Conservation (phyloP, 805 yeast species). For the Limtongozyma cylindracea region DNA sequence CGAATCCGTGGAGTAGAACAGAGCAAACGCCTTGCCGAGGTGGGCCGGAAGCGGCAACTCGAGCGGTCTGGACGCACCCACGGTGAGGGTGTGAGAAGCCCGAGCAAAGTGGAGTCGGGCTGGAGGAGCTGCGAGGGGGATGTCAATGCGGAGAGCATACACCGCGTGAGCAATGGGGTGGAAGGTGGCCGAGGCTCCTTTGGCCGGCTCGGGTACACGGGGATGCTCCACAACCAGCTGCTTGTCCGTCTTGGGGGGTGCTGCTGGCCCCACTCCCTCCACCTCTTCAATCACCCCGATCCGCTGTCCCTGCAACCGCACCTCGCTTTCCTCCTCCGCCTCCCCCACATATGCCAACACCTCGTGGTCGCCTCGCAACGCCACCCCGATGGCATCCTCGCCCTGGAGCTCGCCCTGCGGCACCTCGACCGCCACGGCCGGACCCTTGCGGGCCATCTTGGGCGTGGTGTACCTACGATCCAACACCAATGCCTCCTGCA, state of each 20-base stretch:
- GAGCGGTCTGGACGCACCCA: too few species aligned
- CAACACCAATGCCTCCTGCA: not conserved
- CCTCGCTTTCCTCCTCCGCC: not conserved
- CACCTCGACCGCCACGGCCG: not conserved
- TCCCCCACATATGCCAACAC: not conserved
- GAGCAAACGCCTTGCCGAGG: too few species aligned
- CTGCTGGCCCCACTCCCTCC: not conserved
- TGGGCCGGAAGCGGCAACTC: too few species aligned
- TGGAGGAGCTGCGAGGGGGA: too few species aligned
- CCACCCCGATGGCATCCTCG: constrained; percentile 1
- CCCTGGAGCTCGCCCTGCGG: constrained; percentile 1
- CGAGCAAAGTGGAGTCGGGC: too few species aligned
- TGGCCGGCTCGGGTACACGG: not conserved
- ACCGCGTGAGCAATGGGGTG: not conserved
- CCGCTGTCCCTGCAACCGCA: not conserved
- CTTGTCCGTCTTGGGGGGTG: not conserved
- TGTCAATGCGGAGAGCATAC: not conserved
- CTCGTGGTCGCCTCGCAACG: not conserved
- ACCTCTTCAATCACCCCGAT: not conserved
- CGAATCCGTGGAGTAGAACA: too few species aligned
- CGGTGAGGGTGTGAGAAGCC: too few species aligned
- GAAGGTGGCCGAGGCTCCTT: not conserved
- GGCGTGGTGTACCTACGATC: not conserved
- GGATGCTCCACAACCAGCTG: not conserved
- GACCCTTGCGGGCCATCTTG: not conserved